Conservation (phyloP, 768 basidiomycete species). For the Bullera alba region DNA sequence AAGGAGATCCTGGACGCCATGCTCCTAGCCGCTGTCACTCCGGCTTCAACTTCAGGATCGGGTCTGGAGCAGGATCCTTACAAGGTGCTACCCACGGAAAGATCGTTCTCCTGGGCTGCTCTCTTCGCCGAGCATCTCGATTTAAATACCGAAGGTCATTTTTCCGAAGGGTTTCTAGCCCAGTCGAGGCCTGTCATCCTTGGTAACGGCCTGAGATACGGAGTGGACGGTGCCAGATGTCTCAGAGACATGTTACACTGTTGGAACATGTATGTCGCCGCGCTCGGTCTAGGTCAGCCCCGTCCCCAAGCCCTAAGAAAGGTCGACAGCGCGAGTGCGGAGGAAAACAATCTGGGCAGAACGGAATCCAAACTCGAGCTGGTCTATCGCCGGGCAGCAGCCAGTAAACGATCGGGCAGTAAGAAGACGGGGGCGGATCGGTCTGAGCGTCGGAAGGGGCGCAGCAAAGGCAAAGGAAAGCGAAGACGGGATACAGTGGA, state of each 20-base stretch:
- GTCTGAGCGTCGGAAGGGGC: constrained; percentile 1
- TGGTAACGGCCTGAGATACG: constrained; percentile 33
- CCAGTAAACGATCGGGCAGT: constrained; percentile 2
- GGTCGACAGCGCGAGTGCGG: neutral
- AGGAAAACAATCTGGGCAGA: constrained; percentile 15
- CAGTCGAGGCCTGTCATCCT: constrained; percentile 34
- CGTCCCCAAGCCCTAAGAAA: neutral
- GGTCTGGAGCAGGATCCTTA: neutral
- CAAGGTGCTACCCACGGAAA: constrained; percentile 10
- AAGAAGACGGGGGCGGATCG: constrained; percentile 3
- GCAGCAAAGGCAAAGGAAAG: constrained; percentile 3
- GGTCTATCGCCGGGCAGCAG: constrained; percentile 38
- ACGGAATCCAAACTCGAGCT: constrained; percentile 37
- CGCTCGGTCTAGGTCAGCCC: constrained; percentile 33
- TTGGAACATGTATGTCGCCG: constrained; percentile 34
- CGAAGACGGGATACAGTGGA: constrained; percentile 6
- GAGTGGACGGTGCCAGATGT: constrained; percentile 11
- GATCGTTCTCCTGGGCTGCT: constrained; percentile 19
- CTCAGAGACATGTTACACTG: constrained; percentile 26
- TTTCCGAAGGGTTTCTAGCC: constrained; percentile 37
- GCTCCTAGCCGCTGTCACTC: constrained; percentile 9
- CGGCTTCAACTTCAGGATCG: neutral
- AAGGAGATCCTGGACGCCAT: constrained; percentile 44
- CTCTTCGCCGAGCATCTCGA: constrained; percentile 32
- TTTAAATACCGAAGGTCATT: constrained; percentile 19